A percentile compares a stretch with the other conserved stretches of the same genome.
These are phyloP conservation scores for Clitopilus passeckerianus DNA, from an alignment of 768 basidiomycete species.

Conservation along the genomic window DNA sequence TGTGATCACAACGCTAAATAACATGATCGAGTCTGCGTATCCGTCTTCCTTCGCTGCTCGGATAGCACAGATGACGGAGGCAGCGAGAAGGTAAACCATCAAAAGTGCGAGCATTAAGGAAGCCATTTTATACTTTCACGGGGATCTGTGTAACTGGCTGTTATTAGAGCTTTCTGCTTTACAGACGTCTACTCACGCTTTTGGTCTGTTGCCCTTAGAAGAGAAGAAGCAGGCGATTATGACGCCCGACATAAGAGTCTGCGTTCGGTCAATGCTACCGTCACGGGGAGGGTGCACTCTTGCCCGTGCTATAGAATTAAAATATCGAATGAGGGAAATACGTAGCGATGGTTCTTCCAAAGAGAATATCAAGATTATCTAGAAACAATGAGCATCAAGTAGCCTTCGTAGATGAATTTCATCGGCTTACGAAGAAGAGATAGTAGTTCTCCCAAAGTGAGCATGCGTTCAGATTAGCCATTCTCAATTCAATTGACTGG, in stretches of 20 bases:
- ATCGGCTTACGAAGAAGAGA: slow-evolving; percentile 75
- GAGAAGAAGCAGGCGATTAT: slow-evolving; percentile 90
- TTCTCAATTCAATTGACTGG: no score
- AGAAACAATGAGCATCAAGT: slow-evolving; percentile 1
- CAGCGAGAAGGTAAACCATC: slow-evolving; percentile 81
- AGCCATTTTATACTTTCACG: slow-evolving; percentile 82
- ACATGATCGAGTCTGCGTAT: slow-evolving; percentile 63
- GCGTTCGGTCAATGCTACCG: no score
- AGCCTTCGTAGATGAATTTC: no score
- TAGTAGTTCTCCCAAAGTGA: slow-evolving; percentile 95
- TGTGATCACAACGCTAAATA: slow-evolving; percentile 80
- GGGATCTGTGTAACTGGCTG: slow-evolving; percentile 52
- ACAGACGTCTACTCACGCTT: slow-evolving; percentile 72
- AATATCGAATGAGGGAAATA: slow-evolving; percentile 58
- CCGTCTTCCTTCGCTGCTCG: slow-evolving; percentile 66
- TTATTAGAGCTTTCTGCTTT: no score
- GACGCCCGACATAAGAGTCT: slow-evolving; percentile 82
- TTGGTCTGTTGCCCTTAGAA: slow-evolving; percentile 95
- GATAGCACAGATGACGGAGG: slow-evolving; percentile 77
- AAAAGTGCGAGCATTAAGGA: slow-evolving; percentile 69
- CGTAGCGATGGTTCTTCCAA: slow-evolving; percentile 71
- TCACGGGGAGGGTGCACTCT: slow-evolving; percentile 1
- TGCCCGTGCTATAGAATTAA: slow-evolving; percentile 77
- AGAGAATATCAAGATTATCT: slow-evolving; percentile 87
- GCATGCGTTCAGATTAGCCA: no score